Base-by-base conservation (phyloP, 768 basidiomycete genomes). In the Scleroderma citrinum region DNA sequence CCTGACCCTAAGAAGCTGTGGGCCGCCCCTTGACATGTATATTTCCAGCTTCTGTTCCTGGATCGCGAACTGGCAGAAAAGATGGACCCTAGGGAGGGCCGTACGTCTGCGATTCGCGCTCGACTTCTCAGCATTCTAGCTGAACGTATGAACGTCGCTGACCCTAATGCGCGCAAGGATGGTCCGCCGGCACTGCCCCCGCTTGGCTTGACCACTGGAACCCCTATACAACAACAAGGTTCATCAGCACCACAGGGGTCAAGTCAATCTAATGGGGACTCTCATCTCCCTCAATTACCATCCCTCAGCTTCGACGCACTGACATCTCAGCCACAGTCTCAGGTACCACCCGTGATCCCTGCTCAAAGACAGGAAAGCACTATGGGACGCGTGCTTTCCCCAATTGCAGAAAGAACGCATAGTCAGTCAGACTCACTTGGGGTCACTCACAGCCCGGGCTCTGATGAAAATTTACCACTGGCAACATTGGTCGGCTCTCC, bases 31-130 rank as follows among this genome's bases (percentile, higher is more conserved):
- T 62, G 37, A 66, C 56, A 35, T 29, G 32, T 39, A 37, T 32
- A 49, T 32, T 32, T 48, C 10, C 56, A 94, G 89, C 76, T 80
- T 46, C 78, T 96, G 19, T 96, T 97, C 74, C 74, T 96, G 48
- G 88, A 92, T 49, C 82, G 92, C 46, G 91, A 92, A 55, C 67
- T 80, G 14, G 91, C 87, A 11, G 84, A 92, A 64, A 68, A 67
- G n/a, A 69, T 89, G 57, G 87, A 92, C 61, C 84, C 82, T 40
- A 73, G 84, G 46, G 81, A 87, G 44, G 86, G 90, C 55, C 77
- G 78, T n/a, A 90, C 88, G 6, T 85, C 88, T 3, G 68, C 71
- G 8, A 75, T 87, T 54, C 76, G 91, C 13, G 71, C 77, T 5
- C 74, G 77, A 50, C 71, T 92, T 47, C 72, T 82, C 51, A 72